A percentile compares a stretch with the other conserved stretches of the same genome.
Evolutionary conservation across 2,329 filamentous ascomycete genomes (phyloP).

Genomic region (Alternaria conjuncta): DNA sequence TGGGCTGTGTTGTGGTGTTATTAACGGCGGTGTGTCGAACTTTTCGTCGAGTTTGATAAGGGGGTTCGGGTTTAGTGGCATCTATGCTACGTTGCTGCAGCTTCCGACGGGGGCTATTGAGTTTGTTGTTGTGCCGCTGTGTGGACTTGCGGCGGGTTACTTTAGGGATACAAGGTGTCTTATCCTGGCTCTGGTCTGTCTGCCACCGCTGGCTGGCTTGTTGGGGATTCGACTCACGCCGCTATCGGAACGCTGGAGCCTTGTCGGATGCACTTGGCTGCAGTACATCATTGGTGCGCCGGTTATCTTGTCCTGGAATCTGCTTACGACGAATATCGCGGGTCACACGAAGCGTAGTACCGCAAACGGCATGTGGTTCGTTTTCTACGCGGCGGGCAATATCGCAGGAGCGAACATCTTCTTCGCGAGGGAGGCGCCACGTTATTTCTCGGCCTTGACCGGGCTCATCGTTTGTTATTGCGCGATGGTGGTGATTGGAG

Average conservation of each 20-base stretch:
- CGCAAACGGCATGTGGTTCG: conserved; percentile 59
- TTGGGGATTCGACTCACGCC: conserved; percentile 59
- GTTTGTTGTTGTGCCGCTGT: conserved; percentile 48
- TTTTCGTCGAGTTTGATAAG: conserved; percentile 57
- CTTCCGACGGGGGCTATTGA: conserved; percentile 55
- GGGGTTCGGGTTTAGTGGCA: conserved; percentile 51
- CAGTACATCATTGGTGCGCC: conserved; percentile 59
- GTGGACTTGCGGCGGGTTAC: conserved; percentile 43
- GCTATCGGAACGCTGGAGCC: conserved; percentile 54
- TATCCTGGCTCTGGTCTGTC: conserved; percentile 48
- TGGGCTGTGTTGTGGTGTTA: conserved; percentile 54
- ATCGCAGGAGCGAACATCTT: conserved; percentile 58
- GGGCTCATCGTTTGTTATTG: conserved; percentile 54
- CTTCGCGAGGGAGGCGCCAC: conserved; percentile 52
- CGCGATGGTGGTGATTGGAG: conserved; percentile 47
- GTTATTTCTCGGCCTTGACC: conserved; percentile 55
- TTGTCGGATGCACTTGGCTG: conserved; percentile 62
- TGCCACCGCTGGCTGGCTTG: conserved; percentile 58
- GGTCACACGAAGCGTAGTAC: conserved; percentile 61
- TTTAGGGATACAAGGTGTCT: conserved; percentile 39
- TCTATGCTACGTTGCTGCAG: conserved; percentile 52
- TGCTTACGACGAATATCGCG: conserved; percentile 53
- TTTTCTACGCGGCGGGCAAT: conserved; percentile 58
- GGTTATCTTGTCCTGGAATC: conserved; percentile 60
- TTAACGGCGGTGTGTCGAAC: conserved; percentile 60